phyloP scores from a whole-genome alignment of 331 rosid genomes.

The Pyracantha coccinea region DNA sequence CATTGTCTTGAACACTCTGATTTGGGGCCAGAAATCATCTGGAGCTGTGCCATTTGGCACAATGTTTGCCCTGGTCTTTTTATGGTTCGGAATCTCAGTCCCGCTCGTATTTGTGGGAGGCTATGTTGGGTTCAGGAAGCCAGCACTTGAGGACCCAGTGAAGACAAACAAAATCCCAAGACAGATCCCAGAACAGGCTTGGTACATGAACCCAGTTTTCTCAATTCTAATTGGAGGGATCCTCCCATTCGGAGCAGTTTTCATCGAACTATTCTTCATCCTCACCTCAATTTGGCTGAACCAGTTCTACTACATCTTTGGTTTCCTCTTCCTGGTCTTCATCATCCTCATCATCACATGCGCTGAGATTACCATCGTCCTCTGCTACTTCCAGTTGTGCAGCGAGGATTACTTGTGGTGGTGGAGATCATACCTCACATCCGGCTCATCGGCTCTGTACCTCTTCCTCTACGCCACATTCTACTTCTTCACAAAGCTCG shows the following conservation, averaged over 20 bases:
- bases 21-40: constrained; percentile 96
- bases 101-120: constrained; percentile 95
- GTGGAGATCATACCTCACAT: constrained; percentile 96
- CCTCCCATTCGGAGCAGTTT: constrained; percentile 96
- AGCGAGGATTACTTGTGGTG: constrained; percentile 98
- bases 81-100: constrained; percentile 97
- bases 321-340: constrained; percentile 93
- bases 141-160: constrained; percentile 90
- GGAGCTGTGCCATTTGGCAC: constrained; percentile 99
- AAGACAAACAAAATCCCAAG: constrained; percentile 97
- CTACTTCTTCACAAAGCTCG: constrained; percentile 99
- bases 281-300: constrained; percentile 99
- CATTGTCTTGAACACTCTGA: constrained; percentile 64
- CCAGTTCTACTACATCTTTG: constrained; percentile 97
- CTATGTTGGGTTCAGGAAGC: constrained; percentile 90
- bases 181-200: constrained; percentile 97
- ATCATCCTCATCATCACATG: constrained; percentile 80
- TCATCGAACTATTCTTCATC: constrained; percentile 98
- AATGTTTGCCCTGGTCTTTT: constrained; percentile 85
- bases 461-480: constrained; percentile 90
- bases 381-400: constrained; percentile 99
- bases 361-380: constrained; percentile 91
- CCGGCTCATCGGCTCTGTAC: constrained; percentile 93
- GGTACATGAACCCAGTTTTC: constrained; percentile 95
- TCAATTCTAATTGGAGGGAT: constrained; percentile 89